Evolutionary conservation across 1,284 basidiomycete species (phyloP), one percentile per base, ranked within the genome.

Genomic region (Austroboletus olivaceoglutinosus): DNA sequence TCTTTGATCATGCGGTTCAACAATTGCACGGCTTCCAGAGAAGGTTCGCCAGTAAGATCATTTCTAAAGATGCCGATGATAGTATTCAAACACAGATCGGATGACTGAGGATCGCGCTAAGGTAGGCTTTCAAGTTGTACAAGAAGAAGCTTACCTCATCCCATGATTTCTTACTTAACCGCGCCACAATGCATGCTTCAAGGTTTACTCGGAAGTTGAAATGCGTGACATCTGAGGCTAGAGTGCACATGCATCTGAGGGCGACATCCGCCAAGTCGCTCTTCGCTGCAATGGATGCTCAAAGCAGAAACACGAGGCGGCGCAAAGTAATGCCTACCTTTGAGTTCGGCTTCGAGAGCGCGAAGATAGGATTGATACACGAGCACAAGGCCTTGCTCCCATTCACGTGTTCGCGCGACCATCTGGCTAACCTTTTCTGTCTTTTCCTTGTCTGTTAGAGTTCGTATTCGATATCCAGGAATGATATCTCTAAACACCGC

Each of bases 171-270:
- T 85, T 85, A 60, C 93, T 96, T 48, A 99, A 72, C 16, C 85
- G 82, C 45, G 89, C 84, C 18, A 99, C 85, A 43, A 99, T 76
- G 45, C 88, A 86, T 52, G 84, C 86, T 81, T 98, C 91, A 58
- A 99, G 81, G 72, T 99, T 98, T 58, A 84, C 79, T 45, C 91
- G 85, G 71, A 97, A 99, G 75, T 99, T 99, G 81, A 99, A 99
- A 71, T 99, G 95, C 11, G 93, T 91, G 54, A 87, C 84, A 58
- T 91, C 85, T 19, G 79, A 77, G 12, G 95, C 76, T 40, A 99
- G 78, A 4, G 88, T 88, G 69, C 93, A 95, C 78, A 99, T 87
- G 67, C 88, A 92, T 64, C 83, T 86, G 43, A 99, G 75, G 31
- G 88, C 82, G 3, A 87, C 73, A 33, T 85, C 82, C 16, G 82